Evolutionary conservation across 495 filamentous ascomycete species (phyloP).

Genomic region (Hypoxylon intermedium): DNA sequence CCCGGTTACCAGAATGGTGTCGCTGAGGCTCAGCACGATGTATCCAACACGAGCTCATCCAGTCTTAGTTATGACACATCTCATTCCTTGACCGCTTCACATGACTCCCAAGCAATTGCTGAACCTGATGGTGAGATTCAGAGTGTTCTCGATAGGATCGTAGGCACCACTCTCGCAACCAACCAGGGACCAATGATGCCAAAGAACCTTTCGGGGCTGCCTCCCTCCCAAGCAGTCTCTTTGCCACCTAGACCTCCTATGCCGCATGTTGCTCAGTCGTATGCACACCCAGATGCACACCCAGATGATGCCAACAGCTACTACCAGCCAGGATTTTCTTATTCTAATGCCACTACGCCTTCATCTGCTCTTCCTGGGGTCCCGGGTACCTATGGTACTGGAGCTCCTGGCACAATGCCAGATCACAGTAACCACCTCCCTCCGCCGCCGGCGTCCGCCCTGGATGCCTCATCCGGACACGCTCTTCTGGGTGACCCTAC

Average conservation of each 20-base stretch:
- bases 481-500: conserved; percentile 29
- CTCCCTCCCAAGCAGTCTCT: conserved; percentile 56
- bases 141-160: conserved; percentile 59
- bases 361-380: conserved; percentile 54
- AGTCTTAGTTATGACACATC: conserved; percentile 48
- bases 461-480: conserved; percentile 42
- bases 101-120: conserved; percentile 41
- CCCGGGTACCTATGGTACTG: conserved; percentile 56
- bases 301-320: conserved; percentile 33
- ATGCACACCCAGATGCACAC: conserved; percentile 27
- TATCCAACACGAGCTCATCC: conserved; percentile 50
- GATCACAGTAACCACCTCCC: conserved; percentile 62
- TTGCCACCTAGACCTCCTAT: conserved; percentile 63
- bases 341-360: conserved; percentile 37
- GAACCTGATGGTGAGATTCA: conserved; percentile 56
- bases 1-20: conserved; percentile 39
- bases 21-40: conserved; percentile 49
- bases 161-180: conserved; percentile 49
- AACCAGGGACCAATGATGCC: conserved; percentile 9
- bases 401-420: conserved; percentile 61
- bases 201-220: conserved; percentile 41
- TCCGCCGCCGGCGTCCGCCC: conserved; percentile 65
- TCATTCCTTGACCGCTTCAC: conserved; percentile 38
- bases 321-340: conserved; percentile 37
- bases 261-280: conserved; percentile 51